Evolutionary conservation across 768 basidiomycete genomes (phyloP), one percentile per base, ranked within the genome.

Genomic region (Leccinellum rugosiceps): DNA sequence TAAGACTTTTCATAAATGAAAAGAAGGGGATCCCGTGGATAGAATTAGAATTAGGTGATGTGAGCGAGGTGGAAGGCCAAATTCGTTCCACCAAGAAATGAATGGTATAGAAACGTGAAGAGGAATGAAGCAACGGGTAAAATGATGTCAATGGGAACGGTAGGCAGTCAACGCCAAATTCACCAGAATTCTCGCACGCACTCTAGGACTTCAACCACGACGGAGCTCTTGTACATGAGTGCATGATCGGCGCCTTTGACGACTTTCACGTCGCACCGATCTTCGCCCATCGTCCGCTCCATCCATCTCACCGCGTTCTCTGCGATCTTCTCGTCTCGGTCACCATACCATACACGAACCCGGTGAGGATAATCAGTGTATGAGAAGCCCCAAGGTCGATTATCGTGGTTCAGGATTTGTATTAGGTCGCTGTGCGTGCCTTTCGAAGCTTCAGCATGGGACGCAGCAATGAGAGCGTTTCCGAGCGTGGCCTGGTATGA

Each of bases 301-400:
- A 94, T 91, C 92, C 93, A 96, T 63, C 89, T 75, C 41, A 98
- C 87, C 46, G 92, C 90, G 63, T 88, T 86, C 70, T 96, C 89
- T 32, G 88, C 87, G 58, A 99, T 96, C 75, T 88, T 89, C 73
- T 98, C 96, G 71, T 99, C 96, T 61, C 80, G 83, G 63, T 94
- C 90, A 3, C 96, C 96, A 62, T 94, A 94, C 93, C 93, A 98
- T 41, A 99, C 86, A 44, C 83, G 83, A 47, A 92, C 88, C 28
- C 75, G 77, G 65, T 89, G 87, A 14, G 84, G 83, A 62, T 95
- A 90, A 21, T 90, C 81, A 15, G 81, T 71, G 68, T 98, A 98
- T 10, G 86, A 87, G 74, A 97, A 95, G 1, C 92, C 96, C 90
- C 91, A 93, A 1, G 90, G 86, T 60, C 86, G 85, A 46, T 89